Base-by-base conservation (phyloP, 2,329 filamentous ascomycete genomes). In the Epichloe baconii region DNA sequence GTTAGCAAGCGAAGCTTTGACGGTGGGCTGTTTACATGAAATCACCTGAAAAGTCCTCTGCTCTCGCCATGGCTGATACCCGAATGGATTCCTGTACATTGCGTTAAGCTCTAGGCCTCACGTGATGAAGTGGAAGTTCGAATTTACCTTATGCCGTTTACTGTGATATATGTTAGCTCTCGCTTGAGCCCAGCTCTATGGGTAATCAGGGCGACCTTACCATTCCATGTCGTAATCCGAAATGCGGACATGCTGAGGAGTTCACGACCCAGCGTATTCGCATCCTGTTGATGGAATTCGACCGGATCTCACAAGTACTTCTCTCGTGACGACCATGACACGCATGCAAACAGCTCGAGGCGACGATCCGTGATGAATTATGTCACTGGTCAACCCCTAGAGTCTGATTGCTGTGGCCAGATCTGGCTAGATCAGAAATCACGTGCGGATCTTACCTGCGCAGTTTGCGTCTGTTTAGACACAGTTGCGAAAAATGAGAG, bases 181-280 rank as follows among this genome's bases (percentile, higher is more conserved):
- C 21, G 12, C 17, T n/a, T 11, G 12, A 37, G 12, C 42, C 31
- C 12, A 45, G 43, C 43, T 15, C 14, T 35, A 12, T 45, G 14
- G 23, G 2, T n/a, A 23, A 17, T 4, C 34, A 19, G 51, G 44
- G 53, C 15, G 53, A 35, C 58, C 76, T 63, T 66, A 87, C 86
- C 86, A 69, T 91, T 91, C 86, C 86, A 91, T 14, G 85, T 87
- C 3, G 87, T 93, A 59, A 95, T 88, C 54, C 88, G 82, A 56
- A 94, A 72, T 15, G 75, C 77, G 85, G 89, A 89, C 19, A 61
- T 75, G 52, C 11, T 47, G 21, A 45, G 5, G 26, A 11, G 6
- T 31, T 14, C n/a, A 36, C 14, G 44, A 4, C 3, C 23, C 23
- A 41, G 42, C 7, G 21, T 35, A 34, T 14, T 49, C 40, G n/a